Conservation (phyloP, 768 basidiomycete genomes). For the Suillus occidentalis region DNA sequence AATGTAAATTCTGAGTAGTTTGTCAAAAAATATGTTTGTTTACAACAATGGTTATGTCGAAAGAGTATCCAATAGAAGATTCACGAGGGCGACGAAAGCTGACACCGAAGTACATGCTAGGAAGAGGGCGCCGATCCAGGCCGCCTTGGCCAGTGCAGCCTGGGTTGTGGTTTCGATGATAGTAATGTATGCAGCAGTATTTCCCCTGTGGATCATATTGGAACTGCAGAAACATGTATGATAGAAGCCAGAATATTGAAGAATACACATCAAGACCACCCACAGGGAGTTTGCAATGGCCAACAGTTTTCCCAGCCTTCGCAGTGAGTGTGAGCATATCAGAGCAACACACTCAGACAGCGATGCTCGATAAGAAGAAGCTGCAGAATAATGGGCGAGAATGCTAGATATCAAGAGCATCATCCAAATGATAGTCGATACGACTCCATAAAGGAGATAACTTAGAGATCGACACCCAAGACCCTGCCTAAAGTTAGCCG, state of each 20-base stretch:
- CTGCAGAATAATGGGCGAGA: not conserved
- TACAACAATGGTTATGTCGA: too few relatives aligned
- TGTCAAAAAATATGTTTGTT: too few relatives aligned
- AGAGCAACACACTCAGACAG: not conserved
- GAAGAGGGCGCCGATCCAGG: conserved; percentile 40
- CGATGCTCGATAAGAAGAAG: not conserved
- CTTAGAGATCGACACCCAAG: conserved; percentile 24
- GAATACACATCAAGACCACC: conserved; percentile 18
- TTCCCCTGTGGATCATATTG: conserved; percentile 19
- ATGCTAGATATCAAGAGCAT: conserved; percentile 20
- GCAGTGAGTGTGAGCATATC: conserved; percentile 4
- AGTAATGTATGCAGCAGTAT: conserved; percentile 28
- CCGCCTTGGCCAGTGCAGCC: conserved; percentile 23
- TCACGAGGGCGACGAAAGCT: conserved; percentile 30
- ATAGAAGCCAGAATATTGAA: conserved; percentile 23
- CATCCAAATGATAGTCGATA: conserved; percentile 22
- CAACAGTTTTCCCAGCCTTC: conserved; percentile 18
- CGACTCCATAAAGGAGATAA: conserved; percentile 21
- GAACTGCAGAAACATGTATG: conserved; percentile 24
- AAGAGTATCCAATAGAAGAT: conserved; percentile 15
- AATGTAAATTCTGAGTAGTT: too few relatives aligned
- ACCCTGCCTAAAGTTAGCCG: conserved; percentile 1
- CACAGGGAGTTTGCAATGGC: conserved; percentile 20
- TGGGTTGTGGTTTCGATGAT: conserved; percentile 21
- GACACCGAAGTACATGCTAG: conserved; percentile 26